phyloP scores from a whole-genome alignment of 1,284 basidiomycete genomes.

The Leccinum subspadiceum region DNA sequence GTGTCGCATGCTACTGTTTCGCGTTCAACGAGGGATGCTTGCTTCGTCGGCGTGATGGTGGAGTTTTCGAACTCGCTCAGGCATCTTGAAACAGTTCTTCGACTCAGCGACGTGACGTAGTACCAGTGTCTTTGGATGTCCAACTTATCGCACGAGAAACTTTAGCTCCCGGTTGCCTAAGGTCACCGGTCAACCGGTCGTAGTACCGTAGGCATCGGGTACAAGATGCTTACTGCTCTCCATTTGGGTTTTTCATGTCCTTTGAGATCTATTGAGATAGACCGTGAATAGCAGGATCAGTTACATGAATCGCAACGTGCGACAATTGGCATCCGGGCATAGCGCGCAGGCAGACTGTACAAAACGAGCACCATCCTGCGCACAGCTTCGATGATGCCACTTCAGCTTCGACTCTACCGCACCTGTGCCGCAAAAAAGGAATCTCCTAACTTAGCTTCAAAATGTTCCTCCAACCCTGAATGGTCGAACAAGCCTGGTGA shows the following conservation, averaged over 20 bases:
- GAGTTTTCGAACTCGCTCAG: neutral
- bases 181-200: neutral
- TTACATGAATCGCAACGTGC: neutral
- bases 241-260: neutral
- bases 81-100: no score
- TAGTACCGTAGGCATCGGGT: neutral
- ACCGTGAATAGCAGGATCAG: neutral
- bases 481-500: neutral
- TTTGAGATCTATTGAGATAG: neutral
- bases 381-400: neutral
- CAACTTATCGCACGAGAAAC: neutral
- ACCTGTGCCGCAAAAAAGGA: neutral
- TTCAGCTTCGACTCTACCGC: neutral
- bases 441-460: neutral
- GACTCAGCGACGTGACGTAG: no score
- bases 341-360: neutral
- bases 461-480: neutral
- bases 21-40: neutral
- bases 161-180: neutral
- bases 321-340: neutral
- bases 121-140: no score
- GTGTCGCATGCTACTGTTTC: neutral
- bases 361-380: neutral
- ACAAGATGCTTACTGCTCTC: neutral
- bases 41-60: neutral